Evolutionary conservation across 106 monocot species (phyloP), one percentile per base, ranked within the genome.

Genomic region (Allium cepa): DNA sequence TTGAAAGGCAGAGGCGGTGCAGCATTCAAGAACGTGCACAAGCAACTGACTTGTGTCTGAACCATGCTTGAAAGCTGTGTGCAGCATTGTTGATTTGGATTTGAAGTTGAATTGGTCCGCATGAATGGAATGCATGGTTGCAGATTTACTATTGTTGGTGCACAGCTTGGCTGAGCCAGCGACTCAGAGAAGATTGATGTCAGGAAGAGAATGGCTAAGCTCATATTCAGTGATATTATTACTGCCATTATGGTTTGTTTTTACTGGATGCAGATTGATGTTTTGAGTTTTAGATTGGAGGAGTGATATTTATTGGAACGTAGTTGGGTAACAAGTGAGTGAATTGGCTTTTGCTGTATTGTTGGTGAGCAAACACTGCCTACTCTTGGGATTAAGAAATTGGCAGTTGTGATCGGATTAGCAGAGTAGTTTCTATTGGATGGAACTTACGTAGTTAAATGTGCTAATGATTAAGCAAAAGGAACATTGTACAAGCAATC

Each of bases 51-150:
- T 22, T 22, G 22, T 0, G 22, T 22, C 22, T 22, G 22, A 22
- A 22, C 22, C 22, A 22, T 22, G 22, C 22, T 22, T 22, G 22
- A 22, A 22, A 22, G 22, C 22, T 22, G 22, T 0, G 22, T 22
- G 22, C 22, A 22, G 22, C 22, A 22, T 22, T 22, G 22, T 22
- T 22, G 22, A 1, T 22, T 22, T 0, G 22, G 22, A 22, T 22
- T 22, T 1, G 36, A 36, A 12, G 77, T 67, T 4, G 49, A 65
- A 57, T 71, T 82, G 22, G 67, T 59, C 4, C 53, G 65, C 49
- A 82, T 47, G 63, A 69, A 81, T 22, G 69, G 46, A 8, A 73
- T 13, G 61, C 81, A 81, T 0, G 81, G 73, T 26, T 77, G 56
- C 5, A 81, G 66, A 56, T 50, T 62, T 17, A 59, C 9, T 3